Evolutionary conservation across 2,329 filamentous ascomycete genomes (phyloP).

Genomic region (Sporothrix globosa): DNA sequence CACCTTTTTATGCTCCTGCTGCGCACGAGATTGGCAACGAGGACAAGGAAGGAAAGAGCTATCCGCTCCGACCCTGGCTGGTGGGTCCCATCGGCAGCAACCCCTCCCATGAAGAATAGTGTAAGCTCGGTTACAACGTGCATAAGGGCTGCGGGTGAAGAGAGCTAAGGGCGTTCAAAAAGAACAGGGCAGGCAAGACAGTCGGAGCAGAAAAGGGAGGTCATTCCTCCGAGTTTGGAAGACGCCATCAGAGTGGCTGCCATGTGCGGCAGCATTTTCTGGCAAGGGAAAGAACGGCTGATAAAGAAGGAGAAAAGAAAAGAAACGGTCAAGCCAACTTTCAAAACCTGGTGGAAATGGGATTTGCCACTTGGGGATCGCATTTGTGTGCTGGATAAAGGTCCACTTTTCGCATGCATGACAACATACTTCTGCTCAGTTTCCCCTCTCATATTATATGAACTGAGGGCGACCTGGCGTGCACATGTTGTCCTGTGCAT

Average conservation of each 20-base stretch:
- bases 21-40: constrained; percentile 35
- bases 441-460: not conserved
- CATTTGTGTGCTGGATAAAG: not conserved
- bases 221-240: constrained; percentile 11
- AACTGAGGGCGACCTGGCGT: not conserved
- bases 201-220: not conserved
- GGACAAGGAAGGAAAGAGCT: constrained; percentile 35
- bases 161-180: constrained; percentile 5
- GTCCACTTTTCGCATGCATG: not conserved
- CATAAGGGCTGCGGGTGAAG: constrained; percentile 26
- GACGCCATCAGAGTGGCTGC: constrained; percentile 18
- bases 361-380: not conserved
- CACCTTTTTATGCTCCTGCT: not conserved
- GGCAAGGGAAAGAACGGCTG: not conserved
- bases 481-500: not conserved
- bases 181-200: not conserved
- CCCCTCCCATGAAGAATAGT: constrained; percentile 27
- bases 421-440: too few relatives aligned
- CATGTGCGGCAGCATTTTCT: not conserved
- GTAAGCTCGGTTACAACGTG: constrained; percentile 38
- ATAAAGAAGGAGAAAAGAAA: not conserved
- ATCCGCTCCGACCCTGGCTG: constrained; percentile 32
- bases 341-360: not conserved
- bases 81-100: constrained; percentile 35
- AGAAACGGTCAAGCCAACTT: not conserved